Evolutionary conservation across 192 early-diverging fungal genomes (phyloP).

Genomic region (Endogone sp.): DNA sequence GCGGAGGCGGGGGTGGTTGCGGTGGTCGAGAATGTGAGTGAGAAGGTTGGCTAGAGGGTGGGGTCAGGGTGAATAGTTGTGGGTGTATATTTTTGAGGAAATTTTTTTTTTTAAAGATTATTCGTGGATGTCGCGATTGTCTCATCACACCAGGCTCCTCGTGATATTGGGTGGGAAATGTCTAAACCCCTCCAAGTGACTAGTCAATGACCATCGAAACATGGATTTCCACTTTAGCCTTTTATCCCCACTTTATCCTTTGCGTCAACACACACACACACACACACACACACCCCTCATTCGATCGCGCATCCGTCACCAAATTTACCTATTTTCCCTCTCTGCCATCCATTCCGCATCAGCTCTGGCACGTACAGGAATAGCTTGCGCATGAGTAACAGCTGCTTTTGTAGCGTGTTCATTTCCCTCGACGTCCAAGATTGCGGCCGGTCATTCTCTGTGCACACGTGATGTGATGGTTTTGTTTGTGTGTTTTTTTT

Average conservation of each 20-base stretch:
- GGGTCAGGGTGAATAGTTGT: too few species aligned
- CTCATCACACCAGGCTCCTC: not conserved
- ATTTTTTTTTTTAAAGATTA: not conserved
- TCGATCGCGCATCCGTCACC: too few species aligned
- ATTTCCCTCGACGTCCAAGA: constrained; percentile 62
- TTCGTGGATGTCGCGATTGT: too few species aligned
- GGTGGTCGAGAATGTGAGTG: constrained; percentile 54
- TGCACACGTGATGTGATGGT: too few species aligned
- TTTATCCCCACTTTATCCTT: too few species aligned
- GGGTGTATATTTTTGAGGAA: constrained; percentile 8
- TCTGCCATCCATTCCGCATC: constrained; percentile 75
- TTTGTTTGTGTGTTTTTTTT: too few species aligned
- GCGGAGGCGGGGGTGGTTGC: constrained; percentile 68
- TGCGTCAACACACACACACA: too few species aligned
- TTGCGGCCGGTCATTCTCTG: constrained; percentile 50
- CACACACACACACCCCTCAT: too few species aligned
- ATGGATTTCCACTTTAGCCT: too few species aligned
- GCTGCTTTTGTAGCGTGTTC: constrained; percentile 54
- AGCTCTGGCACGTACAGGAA: constrained; percentile 63
- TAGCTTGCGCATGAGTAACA: constrained; percentile 62
- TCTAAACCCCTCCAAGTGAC: too few species aligned
- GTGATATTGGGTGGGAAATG: not conserved
- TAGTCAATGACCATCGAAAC: too few species aligned
- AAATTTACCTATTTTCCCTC: constrained; percentile 53
- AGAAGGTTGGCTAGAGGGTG: constrained; percentile 58